Base-by-base conservation (phyloP, 2,329 filamentous ascomycete species). In the Exophiala sp. region DNA sequence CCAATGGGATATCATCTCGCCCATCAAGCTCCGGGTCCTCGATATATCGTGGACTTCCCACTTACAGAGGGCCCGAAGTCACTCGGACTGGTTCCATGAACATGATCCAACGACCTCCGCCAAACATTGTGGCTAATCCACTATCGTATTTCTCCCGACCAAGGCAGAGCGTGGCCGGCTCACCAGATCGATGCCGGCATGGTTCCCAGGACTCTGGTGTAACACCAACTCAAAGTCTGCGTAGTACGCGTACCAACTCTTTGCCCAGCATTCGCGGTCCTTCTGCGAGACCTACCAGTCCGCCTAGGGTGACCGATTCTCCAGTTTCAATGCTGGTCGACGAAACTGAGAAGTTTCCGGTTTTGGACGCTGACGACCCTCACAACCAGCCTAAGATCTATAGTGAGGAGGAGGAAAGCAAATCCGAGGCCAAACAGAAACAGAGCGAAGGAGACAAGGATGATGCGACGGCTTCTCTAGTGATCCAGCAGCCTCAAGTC, bases 131-230 rank as follows among this genome's bases (percentile, higher is more conserved):
- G 7, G 43, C 49, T 4, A 61, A 61, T 42, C 58, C 58, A 11
- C 45, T 61, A 30, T 61, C 58, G 2, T 49, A 59, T 34, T 61
- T 61, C 37, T 61, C 58, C 16, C 45, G 58, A 40, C 58, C 58
- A 10, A 44, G 58, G 14, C 57, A 58, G 35, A 57, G 56, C 45
- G 47, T 48, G n/a, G 35, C 58, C n/a, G 52, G 50, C 43, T 49
- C 55, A 37, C 55, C 55, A n/a, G 52, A 55, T 22, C 48, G 40
- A 10, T 37, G 27, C 30, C 48, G 45, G 22, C 44, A 46, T 38
- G 34, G 34, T 21, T 52, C 54, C n/a, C 40, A 42, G 16, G 51
- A 56, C 21, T 21, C 46, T 14, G 41, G 43, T n/a, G 38, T 42
- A 11, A 32, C 46, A 14, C 45, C 29, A 8, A 24, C 48, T 9